phyloP scores from a whole-genome alignment of 495 filamentous ascomycete species.

The Penicillium robsamsonii region DNA sequence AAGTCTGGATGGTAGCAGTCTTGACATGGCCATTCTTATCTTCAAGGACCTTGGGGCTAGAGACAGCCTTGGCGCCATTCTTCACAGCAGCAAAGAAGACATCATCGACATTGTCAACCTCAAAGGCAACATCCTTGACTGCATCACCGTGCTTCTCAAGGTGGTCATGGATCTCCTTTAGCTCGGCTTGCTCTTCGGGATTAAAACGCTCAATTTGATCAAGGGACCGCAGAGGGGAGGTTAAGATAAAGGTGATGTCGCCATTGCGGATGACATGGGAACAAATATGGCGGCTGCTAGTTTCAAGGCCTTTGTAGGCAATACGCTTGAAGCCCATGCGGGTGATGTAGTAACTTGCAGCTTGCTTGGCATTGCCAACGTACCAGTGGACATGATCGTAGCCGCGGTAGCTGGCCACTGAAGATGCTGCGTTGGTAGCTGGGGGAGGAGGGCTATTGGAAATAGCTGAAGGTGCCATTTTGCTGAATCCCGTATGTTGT shows the following conservation, averaged over 20 bases:
- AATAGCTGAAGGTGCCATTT: slow-evolving; percentile 73
- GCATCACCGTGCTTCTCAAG: slow-evolving; percentile 81
- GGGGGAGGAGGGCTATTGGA: slow-evolving; percentile 49
- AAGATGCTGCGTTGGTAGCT: slow-evolving; percentile 21
- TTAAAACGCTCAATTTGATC: slow-evolving; percentile 43
- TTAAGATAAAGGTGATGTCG: slow-evolving; percentile 76
- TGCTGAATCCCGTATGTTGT: slow-evolving; percentile 7
- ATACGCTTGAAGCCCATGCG: slow-evolving; percentile 78
- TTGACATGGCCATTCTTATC: slow-evolving; percentile 55
- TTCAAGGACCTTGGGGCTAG: slow-evolving; percentile 48
- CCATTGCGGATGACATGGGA: slow-evolving; percentile 81
- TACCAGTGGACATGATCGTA: slow-evolving; percentile 93
- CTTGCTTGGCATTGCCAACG: slow-evolving; percentile 94
- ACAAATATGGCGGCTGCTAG: slow-evolving; percentile 69
- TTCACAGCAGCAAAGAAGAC: slow-evolving; percentile 68
- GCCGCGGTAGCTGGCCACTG: slow-evolving; percentile 62
- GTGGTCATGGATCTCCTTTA: slow-evolving; percentile 72
- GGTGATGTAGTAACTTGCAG: slow-evolving; percentile 78
- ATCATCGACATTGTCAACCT: slow-evolving; percentile 77
- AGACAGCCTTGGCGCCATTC: slow-evolving; percentile 65
- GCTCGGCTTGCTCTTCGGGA: slow-evolving; percentile 55
- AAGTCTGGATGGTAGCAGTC: slow-evolving; percentile 76
- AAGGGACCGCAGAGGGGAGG: slow-evolving; percentile 69
- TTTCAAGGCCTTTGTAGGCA: slow-evolving; percentile 85
- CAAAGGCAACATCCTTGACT: slow-evolving; percentile 88